A percentile compares a stretch with the other conserved stretches of the same genome.
phyloP scores from a whole-genome alignment of 805 yeast species.

The Candida jianshihensis region DNA sequence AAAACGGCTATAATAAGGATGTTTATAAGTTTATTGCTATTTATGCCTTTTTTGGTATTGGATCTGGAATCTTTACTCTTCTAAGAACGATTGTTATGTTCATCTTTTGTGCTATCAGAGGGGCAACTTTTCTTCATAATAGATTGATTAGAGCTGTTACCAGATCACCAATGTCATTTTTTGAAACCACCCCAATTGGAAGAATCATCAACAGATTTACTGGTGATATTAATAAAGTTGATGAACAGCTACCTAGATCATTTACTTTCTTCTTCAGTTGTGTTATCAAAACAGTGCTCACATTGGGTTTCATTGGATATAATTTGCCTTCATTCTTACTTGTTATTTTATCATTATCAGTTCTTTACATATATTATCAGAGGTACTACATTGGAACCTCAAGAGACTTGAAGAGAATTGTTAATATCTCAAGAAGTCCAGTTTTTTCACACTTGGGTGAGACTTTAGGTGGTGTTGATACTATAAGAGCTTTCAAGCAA shows the following conservation, averaged over 20 bases:
- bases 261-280: conserved; percentile 42
- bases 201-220: conserved; percentile 60
- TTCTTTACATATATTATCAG: conserved; percentile 66
- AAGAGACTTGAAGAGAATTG: conserved; percentile 72
- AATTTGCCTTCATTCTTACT: conserved; percentile 49
- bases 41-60: conserved; percentile 50
- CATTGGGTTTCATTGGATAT: conserved; percentile 43
- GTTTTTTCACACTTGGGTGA: conserved; percentile 80
- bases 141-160: conserved; percentile 48
- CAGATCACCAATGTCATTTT: conserved; percentile 57
- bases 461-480: conserved; percentile 67
- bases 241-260: conserved; percentile 47
- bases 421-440: conserved; percentile 65
- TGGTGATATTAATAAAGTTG: conserved; percentile 53
- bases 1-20: conserved; percentile 34
- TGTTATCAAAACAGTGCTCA: conserved; percentile 38
- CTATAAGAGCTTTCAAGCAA: conserved; percentile 75
- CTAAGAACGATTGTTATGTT: conserved; percentile 41
- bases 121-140: conserved; percentile 48
- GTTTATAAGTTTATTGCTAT: conserved; percentile 42
- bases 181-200: conserved; percentile 66
- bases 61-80: conserved; percentile 41
- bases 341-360: conserved; percentile 36
- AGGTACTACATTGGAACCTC: conserved; percentile 60
- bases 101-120: conserved; percentile 48